Evolutionary conservation across 768 basidiomycete species (phyloP).

Genomic region (Suillus paluster): DNA sequence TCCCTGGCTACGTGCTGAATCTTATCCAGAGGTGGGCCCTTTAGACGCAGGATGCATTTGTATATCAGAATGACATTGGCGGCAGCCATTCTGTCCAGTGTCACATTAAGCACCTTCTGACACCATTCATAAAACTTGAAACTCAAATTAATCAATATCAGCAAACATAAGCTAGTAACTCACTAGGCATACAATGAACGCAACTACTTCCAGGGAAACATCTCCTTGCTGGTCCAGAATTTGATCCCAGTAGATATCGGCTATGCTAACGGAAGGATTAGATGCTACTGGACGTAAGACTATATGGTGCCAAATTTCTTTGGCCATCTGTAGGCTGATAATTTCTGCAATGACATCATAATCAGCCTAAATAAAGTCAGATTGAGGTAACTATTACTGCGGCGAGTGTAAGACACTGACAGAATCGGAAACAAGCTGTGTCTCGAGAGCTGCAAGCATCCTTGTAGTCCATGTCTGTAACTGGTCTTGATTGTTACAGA

Average conservation of each 20-base stretch:
- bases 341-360: not conserved
- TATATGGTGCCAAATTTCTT: not conserved
- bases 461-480: no score
- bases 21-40: not conserved
- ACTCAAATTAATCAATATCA: not conserved
- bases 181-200: not conserved
- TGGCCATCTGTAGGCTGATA: not conserved
- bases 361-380: not conserved
- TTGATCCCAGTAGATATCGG: not conserved
- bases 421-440: no score
- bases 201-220: not conserved
- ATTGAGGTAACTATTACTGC: not conserved
- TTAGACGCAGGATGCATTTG: not conserved
- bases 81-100: not conserved
- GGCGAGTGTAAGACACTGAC: not conserved
- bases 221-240: not conserved
- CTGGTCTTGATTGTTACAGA: no score
- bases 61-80: not conserved
- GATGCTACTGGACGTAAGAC: not conserved
- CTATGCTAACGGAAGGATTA: not conserved
- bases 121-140: not conserved
- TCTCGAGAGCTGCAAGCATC: no score
- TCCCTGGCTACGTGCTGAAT: not conserved
- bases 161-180: not conserved
- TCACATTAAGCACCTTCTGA: not conserved